A percentile compares a stretch with the other conserved stretches of the same genome.
Evolutionary conservation across 1,139 yeast genomes (phyloP).

Genomic region (Geotrichum histeridarum): DNA sequence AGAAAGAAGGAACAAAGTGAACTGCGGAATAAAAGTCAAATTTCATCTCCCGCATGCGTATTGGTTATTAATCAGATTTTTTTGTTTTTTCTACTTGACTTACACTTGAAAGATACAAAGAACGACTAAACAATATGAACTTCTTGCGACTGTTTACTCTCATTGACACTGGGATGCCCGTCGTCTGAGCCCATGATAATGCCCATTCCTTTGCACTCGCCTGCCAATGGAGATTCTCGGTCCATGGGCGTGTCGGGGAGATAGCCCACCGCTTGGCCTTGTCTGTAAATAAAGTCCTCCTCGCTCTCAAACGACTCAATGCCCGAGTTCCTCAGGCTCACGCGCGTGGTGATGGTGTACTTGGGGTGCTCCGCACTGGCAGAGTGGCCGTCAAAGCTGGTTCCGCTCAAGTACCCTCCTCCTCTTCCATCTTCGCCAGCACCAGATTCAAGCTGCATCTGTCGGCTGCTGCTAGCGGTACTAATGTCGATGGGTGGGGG

Average conservation of each 20-base stretch:
- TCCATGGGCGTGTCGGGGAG: neutral
- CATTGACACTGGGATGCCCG: neutral
- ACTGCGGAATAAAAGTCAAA: neutral
- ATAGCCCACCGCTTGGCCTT: neutral
- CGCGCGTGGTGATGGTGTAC: slow-evolving; percentile 2
- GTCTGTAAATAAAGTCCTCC: neutral
- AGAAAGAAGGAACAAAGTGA: neutral
- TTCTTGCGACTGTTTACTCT: neutral
- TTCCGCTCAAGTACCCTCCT: slow-evolving; percentile 1
- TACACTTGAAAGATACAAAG: neutral
- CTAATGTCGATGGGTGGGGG: neutral
- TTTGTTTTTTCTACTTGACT: neutral
- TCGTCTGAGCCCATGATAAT: slow-evolving; percentile 2
- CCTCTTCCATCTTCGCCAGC: neutral
- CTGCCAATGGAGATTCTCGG: neutral
- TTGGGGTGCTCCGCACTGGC: neutral
- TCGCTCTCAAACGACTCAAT: neutral
- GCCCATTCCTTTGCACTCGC: neutral
- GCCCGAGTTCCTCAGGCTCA: slow-evolving; percentile 2
- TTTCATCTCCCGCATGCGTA: neutral
- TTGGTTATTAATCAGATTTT: neutral
- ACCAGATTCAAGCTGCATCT: neutral
- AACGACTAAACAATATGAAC: too few relatives aligned
- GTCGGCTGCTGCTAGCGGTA: too few relatives aligned
- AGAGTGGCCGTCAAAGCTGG: neutral